Conservation (phyloP, 345 rosid species). For the Pistacia atlantica region DNA sequence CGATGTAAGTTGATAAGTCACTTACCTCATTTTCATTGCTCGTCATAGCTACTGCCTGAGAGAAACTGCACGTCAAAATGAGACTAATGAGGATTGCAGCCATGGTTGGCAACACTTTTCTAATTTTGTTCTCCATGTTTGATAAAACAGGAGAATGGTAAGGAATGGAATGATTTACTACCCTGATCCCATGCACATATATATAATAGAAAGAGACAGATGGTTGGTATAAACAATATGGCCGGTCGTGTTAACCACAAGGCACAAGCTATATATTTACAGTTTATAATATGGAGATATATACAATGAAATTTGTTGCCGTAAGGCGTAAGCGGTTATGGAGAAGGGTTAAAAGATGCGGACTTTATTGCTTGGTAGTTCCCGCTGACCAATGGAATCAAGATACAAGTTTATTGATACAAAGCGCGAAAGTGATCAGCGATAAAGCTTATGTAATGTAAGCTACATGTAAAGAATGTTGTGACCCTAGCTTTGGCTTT, state of each 20-base stretch:
- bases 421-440: too few species aligned
- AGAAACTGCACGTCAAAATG: constrained; percentile 15
- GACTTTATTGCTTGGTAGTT: neutral
- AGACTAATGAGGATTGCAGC: constrained; percentile 15
- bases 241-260: neutral
- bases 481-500: too few species aligned
- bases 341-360: neutral
- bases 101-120: constrained; percentile 7
- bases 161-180: neutral
- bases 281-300: neutral
- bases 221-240: neutral
- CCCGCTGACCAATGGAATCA: neutral
- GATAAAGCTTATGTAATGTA: too few species aligned
- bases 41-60: constrained; percentile 15
- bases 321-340: neutral
- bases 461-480: too few species aligned
- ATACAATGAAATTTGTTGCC: neutral
- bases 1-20: constrained; percentile 33
- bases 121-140: constrained; percentile 8
- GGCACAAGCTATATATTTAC: neutral
- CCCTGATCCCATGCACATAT: neutral
- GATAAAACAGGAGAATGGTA: neutral
- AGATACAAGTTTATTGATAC: too few species aligned
- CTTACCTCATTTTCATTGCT: neutral
- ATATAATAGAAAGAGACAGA: neutral